These are phyloP conservation scores for Aspergillus coremiiformis DNA, from an alignment of 495 filamentous ascomycete genomes.

Conservation along the genomic window DNA sequence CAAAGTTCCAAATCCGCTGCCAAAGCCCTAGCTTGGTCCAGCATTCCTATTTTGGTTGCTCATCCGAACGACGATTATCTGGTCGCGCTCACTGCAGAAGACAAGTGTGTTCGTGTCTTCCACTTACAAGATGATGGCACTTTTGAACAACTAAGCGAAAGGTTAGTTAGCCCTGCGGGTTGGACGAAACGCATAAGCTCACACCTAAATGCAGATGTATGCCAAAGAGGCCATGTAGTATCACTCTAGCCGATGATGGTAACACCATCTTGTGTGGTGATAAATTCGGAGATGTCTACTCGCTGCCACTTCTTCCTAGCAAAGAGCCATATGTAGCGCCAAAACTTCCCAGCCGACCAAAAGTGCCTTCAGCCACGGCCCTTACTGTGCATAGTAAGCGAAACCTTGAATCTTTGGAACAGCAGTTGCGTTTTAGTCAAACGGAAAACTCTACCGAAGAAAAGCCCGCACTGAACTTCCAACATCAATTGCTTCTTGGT, in stretches of 20 bases:
- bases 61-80: slow-evolving; percentile 57
- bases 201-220: slow-evolving; percentile 52
- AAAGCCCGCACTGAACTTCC: slow-evolving; percentile 48
- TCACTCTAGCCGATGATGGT: slow-evolving; percentile 61
- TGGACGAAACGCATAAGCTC: slow-evolving; percentile 3
- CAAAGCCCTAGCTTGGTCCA: slow-evolving; percentile 30
- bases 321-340: slow-evolving; percentile 21
- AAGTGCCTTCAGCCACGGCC: slow-evolving; percentile 55
- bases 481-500: slow-evolving; percentile 69
- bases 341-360: slow-evolving; percentile 17
- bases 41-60: slow-evolving; percentile 49
- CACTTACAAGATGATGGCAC: slow-evolving; percentile 51
- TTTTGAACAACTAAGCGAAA: slow-evolving; percentile 61
- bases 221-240: slow-evolving; percentile 78
- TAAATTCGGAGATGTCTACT: slow-evolving; percentile 95
- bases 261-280: slow-evolving; percentile 71
- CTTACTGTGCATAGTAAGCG: slow-evolving; percentile 78
- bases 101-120: slow-evolving; percentile 85
- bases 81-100: slow-evolving; percentile 73
- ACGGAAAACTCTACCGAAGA: slow-evolving; percentile 36
- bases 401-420: slow-evolving; percentile 66
- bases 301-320: slow-evolving; percentile 65
- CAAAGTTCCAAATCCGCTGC: slow-evolving; percentile 17
- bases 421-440: slow-evolving; percentile 53
- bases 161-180: slow-evolving; percentile 41